Evolutionary conservation across 2,329 filamentous ascomycete species (phyloP).

Genomic region (Thelonectria blattea): DNA sequence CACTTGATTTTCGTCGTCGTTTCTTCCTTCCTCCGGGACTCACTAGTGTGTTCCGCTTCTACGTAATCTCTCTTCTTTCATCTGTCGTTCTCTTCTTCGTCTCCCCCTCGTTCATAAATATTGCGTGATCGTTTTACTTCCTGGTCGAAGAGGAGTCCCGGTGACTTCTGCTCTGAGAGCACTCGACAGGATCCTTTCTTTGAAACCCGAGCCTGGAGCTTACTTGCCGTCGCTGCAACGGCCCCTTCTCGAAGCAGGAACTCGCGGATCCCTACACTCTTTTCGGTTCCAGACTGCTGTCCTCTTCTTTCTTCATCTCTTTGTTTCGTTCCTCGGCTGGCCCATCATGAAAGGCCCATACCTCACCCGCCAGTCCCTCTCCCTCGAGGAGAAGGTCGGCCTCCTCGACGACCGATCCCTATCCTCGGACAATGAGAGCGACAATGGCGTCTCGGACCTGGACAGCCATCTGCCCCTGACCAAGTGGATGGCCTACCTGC

Average conservation of each 20-base stretch:
- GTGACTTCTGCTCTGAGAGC: background rate
- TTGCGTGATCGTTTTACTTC: conserved; percentile 10
- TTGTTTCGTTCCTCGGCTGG: background rate
- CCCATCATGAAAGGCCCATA: conserved; percentile 48
- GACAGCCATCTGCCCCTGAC: conserved; percentile 42
- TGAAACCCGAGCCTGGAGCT: background rate
- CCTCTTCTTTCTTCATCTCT: conserved; percentile 7
- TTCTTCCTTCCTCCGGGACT: no score
- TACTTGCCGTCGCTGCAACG: conserved; percentile 23
- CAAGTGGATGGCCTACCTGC: conserved; percentile 43
- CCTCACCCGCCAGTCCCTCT: conserved; percentile 42
- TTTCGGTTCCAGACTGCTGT: conserved; percentile 22
- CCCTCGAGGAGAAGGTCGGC: conserved; percentile 52
- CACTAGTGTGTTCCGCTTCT: background rate
- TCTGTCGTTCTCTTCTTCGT: background rate
- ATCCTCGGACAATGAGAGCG: conserved; percentile 52
- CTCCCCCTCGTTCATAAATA: background rate
- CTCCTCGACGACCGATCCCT: conserved; percentile 52
- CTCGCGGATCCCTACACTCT: background rate
- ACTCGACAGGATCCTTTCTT: background rate
- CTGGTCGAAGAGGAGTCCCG: background rate
- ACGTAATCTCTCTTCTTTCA: background rate
- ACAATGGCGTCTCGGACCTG: conserved; percentile 46
- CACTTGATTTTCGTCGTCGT: background rate
- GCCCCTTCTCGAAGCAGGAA: conserved; percentile 5